A percentile compares a stretch with the other conserved stretches of the same genome.
These are phyloP conservation scores for Alternaria solani DNA, from an alignment of 2,329 filamentous ascomycete genomes.

Conservation along the genomic window DNA sequence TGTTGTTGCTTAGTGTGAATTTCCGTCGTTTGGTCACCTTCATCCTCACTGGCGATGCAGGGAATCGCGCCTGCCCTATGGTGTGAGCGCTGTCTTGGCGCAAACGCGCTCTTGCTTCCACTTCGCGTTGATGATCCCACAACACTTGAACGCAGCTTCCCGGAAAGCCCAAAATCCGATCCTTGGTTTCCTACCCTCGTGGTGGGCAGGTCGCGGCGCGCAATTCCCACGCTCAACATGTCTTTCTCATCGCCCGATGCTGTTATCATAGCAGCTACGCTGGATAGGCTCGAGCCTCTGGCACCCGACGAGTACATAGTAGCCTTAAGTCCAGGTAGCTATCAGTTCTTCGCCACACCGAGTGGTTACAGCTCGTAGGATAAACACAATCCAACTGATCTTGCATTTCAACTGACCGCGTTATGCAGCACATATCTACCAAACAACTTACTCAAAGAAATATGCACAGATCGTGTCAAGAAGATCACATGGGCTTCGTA, in stretches of 20 bases:
- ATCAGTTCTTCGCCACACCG: conserved; percentile 37
- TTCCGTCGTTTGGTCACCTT: not conserved
- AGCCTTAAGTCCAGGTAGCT: conserved; percentile 32
- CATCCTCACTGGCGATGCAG: not conserved
- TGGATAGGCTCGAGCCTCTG: conserved; percentile 25
- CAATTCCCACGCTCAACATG: conserved; percentile 6
- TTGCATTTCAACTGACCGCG: conserved; percentile 1
- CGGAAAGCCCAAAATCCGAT: not conserved
- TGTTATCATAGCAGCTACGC: conserved; percentile 11
- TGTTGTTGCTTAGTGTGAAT: too few species aligned
- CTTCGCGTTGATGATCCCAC: not conserved
- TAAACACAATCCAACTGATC: too few species aligned
- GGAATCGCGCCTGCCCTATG: not conserved
- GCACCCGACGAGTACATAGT: conserved; percentile 35
- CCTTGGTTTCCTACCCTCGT: not conserved
- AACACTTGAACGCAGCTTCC: not conserved
- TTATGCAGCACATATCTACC: conserved; percentile 33
- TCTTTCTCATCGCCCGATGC: conserved; percentile 1
- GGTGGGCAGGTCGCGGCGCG: not conserved
- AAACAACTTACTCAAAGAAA: conserved; percentile 9
- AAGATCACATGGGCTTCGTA: conserved; percentile 39
- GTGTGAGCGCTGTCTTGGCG: conserved; percentile 17
- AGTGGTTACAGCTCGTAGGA: conserved; percentile 39
- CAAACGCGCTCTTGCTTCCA: conserved; percentile 21
- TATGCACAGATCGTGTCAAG: conserved; percentile 16